Evolutionary conservation across 805 yeast species (phyloP).

Genomic region (Peterozyma toletana): DNA sequence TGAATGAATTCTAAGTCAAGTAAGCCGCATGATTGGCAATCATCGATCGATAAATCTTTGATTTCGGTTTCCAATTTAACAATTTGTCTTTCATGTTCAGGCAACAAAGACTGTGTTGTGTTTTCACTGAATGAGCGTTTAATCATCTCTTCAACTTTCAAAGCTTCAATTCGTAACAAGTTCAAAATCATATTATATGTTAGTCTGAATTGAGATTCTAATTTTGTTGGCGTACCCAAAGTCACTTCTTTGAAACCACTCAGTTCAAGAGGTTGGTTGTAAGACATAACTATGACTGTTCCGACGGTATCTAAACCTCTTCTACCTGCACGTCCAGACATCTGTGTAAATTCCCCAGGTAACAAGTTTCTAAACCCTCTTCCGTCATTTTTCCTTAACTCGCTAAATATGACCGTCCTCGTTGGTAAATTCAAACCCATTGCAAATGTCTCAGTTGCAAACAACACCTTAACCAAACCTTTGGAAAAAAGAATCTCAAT

Average conservation of each 20-base stretch:
- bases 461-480: slow-evolving; percentile 79
- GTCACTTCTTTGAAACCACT: slow-evolving; percentile 70
- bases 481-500: slow-evolving; percentile 88
- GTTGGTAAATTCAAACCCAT: slow-evolving; percentile 98
- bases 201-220: slow-evolving; percentile 86
- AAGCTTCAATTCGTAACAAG: slow-evolving; percentile 84
- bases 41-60: slow-evolving; percentile 22
- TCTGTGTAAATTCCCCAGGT: slow-evolving; percentile 97
- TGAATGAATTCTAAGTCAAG: slow-evolving; percentile 39
- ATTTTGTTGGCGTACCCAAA: slow-evolving; percentile 83
- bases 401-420: slow-evolving; percentile 88
- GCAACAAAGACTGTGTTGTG: slow-evolving; percentile 73
- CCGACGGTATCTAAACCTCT: slow-evolving; percentile 93
- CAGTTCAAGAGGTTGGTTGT: slow-evolving; percentile 52
- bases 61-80: slow-evolving; percentile 44
- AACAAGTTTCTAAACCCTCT: slow-evolving; percentile 68
- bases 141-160: slow-evolving; percentile 97
- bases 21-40: slow-evolving; percentile 27
- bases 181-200: slow-evolving; percentile 95
- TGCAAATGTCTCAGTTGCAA: slow-evolving; percentile 98
- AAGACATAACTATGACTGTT: slow-evolving; percentile 89
- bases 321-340: slow-evolving; percentile 99
- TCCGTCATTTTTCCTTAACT: slow-evolving; percentile 87
- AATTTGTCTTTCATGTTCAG: slow-evolving; percentile 73
- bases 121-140: slow-evolving; percentile 93